These are phyloP conservation scores for Primulina tabacum DNA, from an alignment of 257 asterid genomes.

Conservation along the genomic window DNA sequence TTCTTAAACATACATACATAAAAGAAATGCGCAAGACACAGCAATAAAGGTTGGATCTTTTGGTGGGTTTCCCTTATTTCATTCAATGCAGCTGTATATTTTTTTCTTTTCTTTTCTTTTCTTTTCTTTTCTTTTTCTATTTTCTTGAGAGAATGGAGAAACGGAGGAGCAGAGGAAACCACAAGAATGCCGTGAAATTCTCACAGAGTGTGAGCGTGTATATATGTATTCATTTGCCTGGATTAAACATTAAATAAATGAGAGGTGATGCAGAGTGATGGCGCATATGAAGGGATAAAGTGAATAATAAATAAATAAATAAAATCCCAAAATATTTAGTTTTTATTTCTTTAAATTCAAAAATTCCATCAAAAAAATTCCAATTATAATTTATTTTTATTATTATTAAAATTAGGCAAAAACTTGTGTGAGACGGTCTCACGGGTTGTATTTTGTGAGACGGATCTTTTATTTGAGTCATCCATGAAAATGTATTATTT, in stretches of 20 bases:
- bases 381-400: no score
- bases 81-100: neutral
- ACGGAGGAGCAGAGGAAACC: neutral
- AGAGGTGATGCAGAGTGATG: conserved; percentile 1
- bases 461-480: no score
- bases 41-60: neutral
- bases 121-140: neutral
- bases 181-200: conserved; percentile 1
- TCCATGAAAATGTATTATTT: no score
- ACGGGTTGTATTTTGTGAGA: no score
- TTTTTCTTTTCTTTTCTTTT: no score
- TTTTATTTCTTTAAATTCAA: no score
- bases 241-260: neutral
- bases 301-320: neutral
- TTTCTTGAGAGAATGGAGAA: neutral
- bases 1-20: neutral
- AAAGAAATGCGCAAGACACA: neutral
- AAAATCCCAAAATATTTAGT: no score
- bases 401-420: no score
- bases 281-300: neutral
- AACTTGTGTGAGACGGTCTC: no score
- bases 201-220: neutral
- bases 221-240: neutral
- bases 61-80: neutral
- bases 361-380: no score